Evolutionary conservation across 495 filamentous ascomycete genomes (phyloP).

Genomic region (Aspergillus carlsbadensis): DNA sequence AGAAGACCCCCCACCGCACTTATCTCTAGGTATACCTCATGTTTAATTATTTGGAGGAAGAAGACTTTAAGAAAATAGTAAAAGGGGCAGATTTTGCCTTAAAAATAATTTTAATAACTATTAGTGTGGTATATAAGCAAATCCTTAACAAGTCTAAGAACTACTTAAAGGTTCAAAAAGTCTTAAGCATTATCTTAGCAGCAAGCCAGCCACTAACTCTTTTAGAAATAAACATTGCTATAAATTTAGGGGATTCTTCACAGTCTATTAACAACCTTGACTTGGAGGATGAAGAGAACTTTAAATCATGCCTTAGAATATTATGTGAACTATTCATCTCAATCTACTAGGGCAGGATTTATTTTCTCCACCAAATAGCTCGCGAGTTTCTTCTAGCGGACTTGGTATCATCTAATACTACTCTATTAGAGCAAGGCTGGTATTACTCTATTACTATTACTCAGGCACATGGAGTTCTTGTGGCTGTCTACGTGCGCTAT

Average conservation of each 20-base stretch:
- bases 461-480: too few relatives aligned
- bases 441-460: too few relatives aligned
- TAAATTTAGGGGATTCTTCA: constrained; percentile 5
- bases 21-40: constrained; percentile 47
- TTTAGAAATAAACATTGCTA: too few relatives aligned
- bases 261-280: constrained; percentile 23
- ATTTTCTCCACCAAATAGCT: constrained; percentile 43
- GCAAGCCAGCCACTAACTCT: too few relatives aligned
- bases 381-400: constrained; percentile 34
- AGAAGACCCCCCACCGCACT: constrained; percentile 28
- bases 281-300: constrained; percentile 23
- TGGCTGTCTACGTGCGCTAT: too few relatives aligned
- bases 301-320: constrained; percentile 28
- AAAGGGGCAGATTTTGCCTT: constrained; percentile 23
- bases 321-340: constrained; percentile 40
- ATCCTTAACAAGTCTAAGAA: constrained; percentile 33
- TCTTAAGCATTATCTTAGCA: constrained; percentile 37
- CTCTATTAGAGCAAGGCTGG: constrained; percentile 10
- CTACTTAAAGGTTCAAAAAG: constrained; percentile 19
- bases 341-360: constrained; percentile 30
- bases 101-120: constrained; percentile 5
- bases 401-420: background rate
- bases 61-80: constrained; percentile 19
- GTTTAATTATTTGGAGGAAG: constrained; percentile 26
- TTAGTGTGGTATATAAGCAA: constrained; percentile 34